Evolutionary conservation across 106 monocot species (phyloP), one percentile per base, ranked within the genome.

Genomic region (Ottelia alismoides): DNA sequence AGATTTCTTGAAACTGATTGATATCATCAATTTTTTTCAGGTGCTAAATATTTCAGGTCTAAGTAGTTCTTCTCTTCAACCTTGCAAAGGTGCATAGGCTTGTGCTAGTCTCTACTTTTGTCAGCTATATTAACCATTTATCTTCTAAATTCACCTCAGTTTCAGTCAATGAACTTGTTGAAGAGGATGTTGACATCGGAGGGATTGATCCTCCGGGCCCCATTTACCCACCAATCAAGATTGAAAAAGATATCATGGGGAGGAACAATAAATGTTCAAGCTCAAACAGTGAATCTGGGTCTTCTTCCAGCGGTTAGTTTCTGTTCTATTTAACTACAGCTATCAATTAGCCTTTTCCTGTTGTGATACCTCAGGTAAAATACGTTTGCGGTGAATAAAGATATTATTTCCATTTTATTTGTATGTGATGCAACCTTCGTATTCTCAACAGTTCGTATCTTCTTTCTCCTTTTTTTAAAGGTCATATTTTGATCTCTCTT

Each of bases 251-350:
- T 65, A 21, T 55, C 28, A 49, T 49, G 18, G 66, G 27, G 11
- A 73, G 62, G 69, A 84, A 77, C 27, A 71, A 51, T 32, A 78
- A 75, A 48, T 81, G 79, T 50, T 78, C 91, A 59, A 72, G 68
- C 58, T 92, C 92, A 3, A 79, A 78, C 55, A 76, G 81, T 45
- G 79, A 71, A 47, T 85, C 91, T 10, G 72, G 71, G 27, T 87
- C 81, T 51, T 85, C 85, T 29, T 81, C 92, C 11, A 85, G 78
- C 66, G 92, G 92, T 92, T 26, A 50, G 80, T 85, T n/a, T n/a
- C n/a, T n/a, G n/a, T n/a, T n/a, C n/a, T n/a, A n/a, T n/a, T n/a
- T n/a, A n/a, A n/a, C n/a, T n/a, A n/a, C n/a, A n/a, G n/a, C n/a
- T n/a, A n/a, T n/a, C n/a, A n/a, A n/a, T n/a, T n/a, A n/a, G n/a